Percentiles rank a stretch among this genome's conserved stretches.
Conservation (phyloP, 495 filamentous ascomycete genomes). For the Talaromyces nanjingensis region DNA sequence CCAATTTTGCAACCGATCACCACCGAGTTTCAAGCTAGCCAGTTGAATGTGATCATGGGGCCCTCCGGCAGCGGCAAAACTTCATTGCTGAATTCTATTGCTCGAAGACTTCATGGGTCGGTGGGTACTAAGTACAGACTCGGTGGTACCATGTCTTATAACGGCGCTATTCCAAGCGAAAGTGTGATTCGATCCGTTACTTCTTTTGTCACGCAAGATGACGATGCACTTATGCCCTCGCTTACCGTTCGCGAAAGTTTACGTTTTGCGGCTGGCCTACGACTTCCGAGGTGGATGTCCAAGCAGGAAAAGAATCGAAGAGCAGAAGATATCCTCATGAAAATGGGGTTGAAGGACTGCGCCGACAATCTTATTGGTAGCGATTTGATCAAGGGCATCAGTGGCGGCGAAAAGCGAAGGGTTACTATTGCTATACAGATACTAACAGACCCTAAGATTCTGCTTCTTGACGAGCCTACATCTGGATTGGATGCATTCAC, state of each 20-base stretch:
- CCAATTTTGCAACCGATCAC: constrained; percentile 59
- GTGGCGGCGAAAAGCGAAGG: constrained; percentile 67
- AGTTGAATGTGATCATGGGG: constrained; percentile 71
- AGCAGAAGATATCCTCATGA: constrained; percentile 63
- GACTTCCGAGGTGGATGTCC: constrained; percentile 62
- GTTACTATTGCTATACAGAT: constrained; percentile 72
- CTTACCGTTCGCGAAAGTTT: constrained; percentile 69
- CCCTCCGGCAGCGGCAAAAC: constrained; percentile 72
- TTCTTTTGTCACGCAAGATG: constrained; percentile 71
- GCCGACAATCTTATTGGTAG: constrained; percentile 67
- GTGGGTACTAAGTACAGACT: constrained; percentile 45
- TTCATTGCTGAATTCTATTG: constrained; percentile 62
- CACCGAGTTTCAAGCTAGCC: constrained; percentile 52
- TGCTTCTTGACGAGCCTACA: constrained; percentile 69
- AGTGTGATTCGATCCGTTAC: constrained; percentile 60
- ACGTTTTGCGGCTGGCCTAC: constrained; percentile 57
- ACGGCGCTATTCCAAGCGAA: constrained; percentile 56
- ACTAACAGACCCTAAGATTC: constrained; percentile 61
- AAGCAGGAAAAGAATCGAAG: constrained; percentile 53
- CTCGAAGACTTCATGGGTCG: constrained; percentile 52
- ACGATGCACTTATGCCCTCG: constrained; percentile 65
- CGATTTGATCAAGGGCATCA: constrained; percentile 67
- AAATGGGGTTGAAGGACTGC: constrained; percentile 71
- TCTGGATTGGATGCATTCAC: constrained; percentile 72
- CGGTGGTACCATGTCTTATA: constrained; percentile 56